Base-by-base conservation (phyloP, 352 stramenopile species). In the Peronospora farinosa region DNA sequence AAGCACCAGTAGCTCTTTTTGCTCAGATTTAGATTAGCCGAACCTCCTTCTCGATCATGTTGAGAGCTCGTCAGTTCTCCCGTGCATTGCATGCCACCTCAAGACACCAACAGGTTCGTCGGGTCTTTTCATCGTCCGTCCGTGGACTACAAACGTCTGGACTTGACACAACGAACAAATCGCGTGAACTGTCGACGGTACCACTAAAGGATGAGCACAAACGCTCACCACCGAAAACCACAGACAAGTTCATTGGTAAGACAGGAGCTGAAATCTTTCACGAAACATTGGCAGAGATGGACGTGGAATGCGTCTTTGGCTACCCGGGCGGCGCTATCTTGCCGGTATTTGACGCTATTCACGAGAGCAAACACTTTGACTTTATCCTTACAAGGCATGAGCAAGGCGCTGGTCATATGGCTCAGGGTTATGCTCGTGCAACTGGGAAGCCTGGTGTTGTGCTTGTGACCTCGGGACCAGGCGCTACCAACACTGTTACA, bases 251-350 rank as follows among this genome's bases (percentile, higher is more conserved):
- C 65, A 80, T 95, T 37, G 88, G 87, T 56, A 89, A 97, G 57
- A 96, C 86, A 5, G 92, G 88, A 55, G 92, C 90, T 30, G 81
- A 95, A 60, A 96, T 97, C 59, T 96, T 97, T 60, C 95, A 98
- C 72, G 79, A 91, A 63, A 97, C 92, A 57, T 77, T 98, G 21
- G 68, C 84, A 0, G 87, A 97, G 51, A 72, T 97, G 57, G 87
- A 72, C 37, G 88, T 97, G 3, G 71, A 95, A 43, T 85, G 86
- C 40, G 88, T 98, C 11, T 97, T 97, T 57, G 92, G 92, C 19
- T 98, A 97, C 69, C 95, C 90, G 0, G 92, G 90, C 19, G 92
- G 92, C 40, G 92, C 92, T 48, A 96, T 98, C 52, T 60, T 98
- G 2, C 92, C 92, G 16, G 80, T 98, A 27, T 88, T 98, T 46